Evolutionary conservation across 2,329 filamentous ascomycete genomes (phyloP).

Genomic region (Trichoderma aggressivum): DNA sequence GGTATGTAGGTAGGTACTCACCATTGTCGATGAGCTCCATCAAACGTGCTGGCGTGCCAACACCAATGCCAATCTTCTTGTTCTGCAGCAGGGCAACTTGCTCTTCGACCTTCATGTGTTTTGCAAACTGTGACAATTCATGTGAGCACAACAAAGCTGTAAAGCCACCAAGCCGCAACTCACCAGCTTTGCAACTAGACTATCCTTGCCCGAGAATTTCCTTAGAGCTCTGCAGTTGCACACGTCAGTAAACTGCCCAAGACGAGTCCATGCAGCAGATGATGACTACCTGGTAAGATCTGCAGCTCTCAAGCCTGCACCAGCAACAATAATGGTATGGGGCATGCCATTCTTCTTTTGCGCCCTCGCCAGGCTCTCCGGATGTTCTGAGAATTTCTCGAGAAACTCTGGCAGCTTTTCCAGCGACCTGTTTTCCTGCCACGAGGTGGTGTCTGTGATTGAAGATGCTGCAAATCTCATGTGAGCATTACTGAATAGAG

Average conservation of each 20-base stretch:
- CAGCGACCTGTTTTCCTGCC: constrained; percentile 61
- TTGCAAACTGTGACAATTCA: constrained; percentile 64
- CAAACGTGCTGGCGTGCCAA: constrained; percentile 83
- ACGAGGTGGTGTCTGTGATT: constrained; percentile 78
- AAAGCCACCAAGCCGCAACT: constrained; percentile 19
- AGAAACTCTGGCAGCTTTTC: constrained; percentile 77
- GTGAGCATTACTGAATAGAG: constrained; percentile 3
- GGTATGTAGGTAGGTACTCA: constrained; percentile 42
- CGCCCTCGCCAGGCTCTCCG: constrained; percentile 58
- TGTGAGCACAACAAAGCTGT: background rate
- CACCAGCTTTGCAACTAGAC: constrained; percentile 76
- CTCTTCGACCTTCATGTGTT: constrained; percentile 94
- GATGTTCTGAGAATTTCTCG: constrained; percentile 59
- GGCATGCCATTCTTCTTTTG: constrained; percentile 68
- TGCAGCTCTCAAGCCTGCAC: constrained; percentile 79
- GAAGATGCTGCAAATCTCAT: constrained; percentile 53
- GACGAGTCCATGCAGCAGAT: background rate
- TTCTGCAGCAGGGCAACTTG: constrained; percentile 71
- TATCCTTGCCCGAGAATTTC: constrained; percentile 75
- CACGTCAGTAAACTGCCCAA: constrained; percentile 13
- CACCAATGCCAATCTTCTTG: constrained; percentile 74
- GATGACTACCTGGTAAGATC: constrained; percentile 67
- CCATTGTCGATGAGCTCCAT: constrained; percentile 79
- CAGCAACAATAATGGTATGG: constrained; percentile 86
- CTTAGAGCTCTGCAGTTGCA: constrained; percentile 57